Base-by-base conservation (phyloP, 2,329 filamentous ascomycete species). In the Colletotrichum eleusines region DNA sequence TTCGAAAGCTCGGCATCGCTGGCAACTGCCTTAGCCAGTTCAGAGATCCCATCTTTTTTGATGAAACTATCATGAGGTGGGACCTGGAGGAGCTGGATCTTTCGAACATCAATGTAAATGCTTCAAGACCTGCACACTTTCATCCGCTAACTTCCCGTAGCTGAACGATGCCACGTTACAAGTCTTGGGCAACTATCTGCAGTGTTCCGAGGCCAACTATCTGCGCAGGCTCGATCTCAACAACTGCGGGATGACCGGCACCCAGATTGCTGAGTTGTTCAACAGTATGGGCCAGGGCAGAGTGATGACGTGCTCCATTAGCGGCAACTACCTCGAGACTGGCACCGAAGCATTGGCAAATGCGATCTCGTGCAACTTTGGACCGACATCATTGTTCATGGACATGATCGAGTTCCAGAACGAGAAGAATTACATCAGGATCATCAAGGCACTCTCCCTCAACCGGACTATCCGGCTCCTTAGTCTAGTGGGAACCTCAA, bases 321-420 rank as follows among this genome's bases (percentile, higher is more conserved):
- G 83, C 73, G 84, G 83, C 38, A 89, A 88, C 73, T 85, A 84
- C 2, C 78, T 89, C 4, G 87, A 89, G 68, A 80, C 82, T 14
- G 86, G 84, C 2, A 84, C 88, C 38, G 84, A 84, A 23, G 81
- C 86, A 62, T 78, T 89, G 65, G 85, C 84, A 28, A 79, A 81
- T 26, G 83, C 85, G 9, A 83, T 89, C 33, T 78, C 81, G 0
- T 78, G 80, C 63, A 84, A 84, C 18, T 82, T 83, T 72, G 85
- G 85, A 1, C 86, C 86, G 0, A 84, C 81, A 71, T 84, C 82
- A 31, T 78, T 89, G 28, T 85, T 86, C 72, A 77, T 88, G 71
- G 85, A 88, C 72, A 88, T 89, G 86, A 80, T 88, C n/a, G 86
- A 89, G 71, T 88, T 89, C 73, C 79, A 81, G 26, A 78, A 84